These are phyloP conservation scores for Podospora australis DNA, from an alignment of 495 filamentous ascomycete species.

Conservation along the genomic window DNA sequence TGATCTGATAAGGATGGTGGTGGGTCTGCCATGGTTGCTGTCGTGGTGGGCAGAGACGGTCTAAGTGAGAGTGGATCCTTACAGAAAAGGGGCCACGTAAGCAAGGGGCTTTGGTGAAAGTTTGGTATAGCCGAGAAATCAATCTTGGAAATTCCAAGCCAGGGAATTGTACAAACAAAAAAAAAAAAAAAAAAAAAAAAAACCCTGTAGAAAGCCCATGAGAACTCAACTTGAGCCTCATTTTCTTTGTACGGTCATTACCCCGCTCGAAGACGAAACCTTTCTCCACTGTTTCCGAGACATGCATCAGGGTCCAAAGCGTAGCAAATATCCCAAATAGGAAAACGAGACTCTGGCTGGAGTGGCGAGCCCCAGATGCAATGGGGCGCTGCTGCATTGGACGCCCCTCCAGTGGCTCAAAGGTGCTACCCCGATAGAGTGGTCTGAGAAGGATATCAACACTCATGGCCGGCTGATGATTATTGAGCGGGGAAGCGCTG, in stretches of 20 bases:
- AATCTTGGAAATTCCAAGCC: background rate
- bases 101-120: background rate
- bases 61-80: background rate
- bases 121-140: background rate
- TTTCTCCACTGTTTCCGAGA: no score
- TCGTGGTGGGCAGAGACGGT: background rate
- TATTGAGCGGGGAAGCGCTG: no score
- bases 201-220: background rate
- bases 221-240: background rate
- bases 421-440: no score
- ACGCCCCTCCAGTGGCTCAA: no score
- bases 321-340: no score
- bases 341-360: no score
- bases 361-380: no score
- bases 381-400: no score
- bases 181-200: background rate
- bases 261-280: background rate
- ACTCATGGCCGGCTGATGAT: no score
- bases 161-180: background rate
- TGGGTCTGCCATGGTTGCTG: background rate
- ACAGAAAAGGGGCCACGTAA: background rate
- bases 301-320: no score
- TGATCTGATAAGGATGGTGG: background rate
- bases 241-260: background rate
- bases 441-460: no score